phyloP scores from a whole-genome alignment of 176 grass and related monocot species.

The Luzula sylvatica region DNA sequence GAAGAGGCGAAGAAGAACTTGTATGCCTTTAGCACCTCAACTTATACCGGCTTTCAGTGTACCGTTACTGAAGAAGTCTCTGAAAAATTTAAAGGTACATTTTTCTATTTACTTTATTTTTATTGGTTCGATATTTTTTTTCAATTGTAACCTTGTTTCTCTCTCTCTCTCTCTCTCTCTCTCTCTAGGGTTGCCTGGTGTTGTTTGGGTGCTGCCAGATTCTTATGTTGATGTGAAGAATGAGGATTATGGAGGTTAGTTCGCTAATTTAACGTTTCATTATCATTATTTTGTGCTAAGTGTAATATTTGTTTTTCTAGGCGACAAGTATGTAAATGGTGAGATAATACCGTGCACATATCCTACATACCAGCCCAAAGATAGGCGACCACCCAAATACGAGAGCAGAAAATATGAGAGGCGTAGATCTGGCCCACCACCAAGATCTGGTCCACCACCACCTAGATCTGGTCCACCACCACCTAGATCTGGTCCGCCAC shows the following conservation, averaged over 20 bases:
- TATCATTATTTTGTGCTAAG: neutral
- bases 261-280: neutral
- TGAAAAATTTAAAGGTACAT: conserved; percentile 86
- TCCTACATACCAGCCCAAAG: conserved; percentile 94
- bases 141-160: neutral
- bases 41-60: conserved; percentile 88
- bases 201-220: conserved; percentile 88
- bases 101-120: neutral
- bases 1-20: conserved; percentile 97
- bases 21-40: conserved; percentile 92
- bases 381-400: conserved; percentile 62
- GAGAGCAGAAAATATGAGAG: conserved; percentile 86
- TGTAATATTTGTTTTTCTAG: conserved; percentile 13
- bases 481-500: neutral
- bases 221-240: conserved; percentile 96
- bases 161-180: neutral
- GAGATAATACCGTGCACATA: conserved; percentile 97
- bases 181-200: conserved; percentile 60
- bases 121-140: neutral
- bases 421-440: conserved; percentile 56
- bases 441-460: neutral
- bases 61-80: conserved; percentile 84
- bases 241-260: conserved; percentile 84
- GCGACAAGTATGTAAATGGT: conserved; percentile 95
- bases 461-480: neutral